Base-by-base conservation (phyloP, 1,139 yeast species). In the Yamadazyma blattariae region DNA sequence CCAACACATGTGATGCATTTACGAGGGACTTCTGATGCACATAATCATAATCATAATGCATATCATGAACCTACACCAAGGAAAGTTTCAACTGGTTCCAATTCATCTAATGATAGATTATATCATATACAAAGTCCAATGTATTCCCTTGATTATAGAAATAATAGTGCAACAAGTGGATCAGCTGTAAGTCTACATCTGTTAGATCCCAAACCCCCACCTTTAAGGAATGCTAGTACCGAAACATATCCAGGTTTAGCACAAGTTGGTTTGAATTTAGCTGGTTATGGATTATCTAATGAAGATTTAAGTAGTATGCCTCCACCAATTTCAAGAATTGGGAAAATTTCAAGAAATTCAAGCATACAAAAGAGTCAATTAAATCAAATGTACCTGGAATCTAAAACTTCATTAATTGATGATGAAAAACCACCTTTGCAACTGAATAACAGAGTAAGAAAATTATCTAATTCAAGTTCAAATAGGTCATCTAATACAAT, bases 1-100 rank as follows among this genome's bases (percentile, higher is more conserved):
- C 69, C 68, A 6, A 54, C 57, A 13, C 59, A 52, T 34, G 65
- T 61, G 19, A 52, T 44, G 48, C 52, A 51, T 35, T 48, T 63
- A 16, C 68, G 67, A 4, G 53, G 48, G 8, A 44, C 33, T 16
- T 34, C 40, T 3, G 20, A 19, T 5, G 7, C 19, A 17, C 5
- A 17, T 17, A 17, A 17, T 17, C 5, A 17, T 17, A 17, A 17
- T 17, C 19, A 17, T 5, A 5, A 5, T 17, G 7, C 7, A 5
- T 5, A 17, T 17, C 14, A 29, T 5, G 9, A 29, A 7, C 23
- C 28, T 11, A 38, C 49, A 11, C 51, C 49, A 5, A 41, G 54
- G 5, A 47, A 47, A n/a, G 30, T 33, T 2, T 48, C 56, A 6
- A 33, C 29, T n/a, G 46, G 54, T 7, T 48, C 56, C 4, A 45